These are phyloP conservation scores for Debaryomyces nepalensis DNA, from an alignment of 1,139 yeast species.

Conservation along the genomic window DNA sequence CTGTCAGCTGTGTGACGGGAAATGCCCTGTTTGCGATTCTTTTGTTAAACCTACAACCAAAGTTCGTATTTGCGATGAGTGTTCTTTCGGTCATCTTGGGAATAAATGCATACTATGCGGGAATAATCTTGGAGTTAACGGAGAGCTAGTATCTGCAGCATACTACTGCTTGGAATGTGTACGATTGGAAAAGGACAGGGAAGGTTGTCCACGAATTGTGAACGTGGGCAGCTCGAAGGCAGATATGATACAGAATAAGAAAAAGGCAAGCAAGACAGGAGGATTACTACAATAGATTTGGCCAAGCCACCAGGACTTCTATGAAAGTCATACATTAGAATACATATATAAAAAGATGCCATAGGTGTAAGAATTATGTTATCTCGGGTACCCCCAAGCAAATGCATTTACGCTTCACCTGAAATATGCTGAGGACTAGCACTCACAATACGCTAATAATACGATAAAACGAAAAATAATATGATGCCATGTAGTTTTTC, in stretches of 20 bases:
- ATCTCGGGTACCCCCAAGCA: not conserved
- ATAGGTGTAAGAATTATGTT: slow-evolving; percentile 1
- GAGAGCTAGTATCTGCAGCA: slow-evolving; percentile 58
- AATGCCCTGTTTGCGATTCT: slow-evolving; percentile 91
- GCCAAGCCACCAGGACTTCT: not conserved
- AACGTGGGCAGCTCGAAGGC: slow-evolving; percentile 78
- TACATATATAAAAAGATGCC: not conserved
- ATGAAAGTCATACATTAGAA: not conserved
- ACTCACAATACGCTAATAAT: not conserved
- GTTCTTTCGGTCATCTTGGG: slow-evolving; percentile 71
- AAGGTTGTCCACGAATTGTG: slow-evolving; percentile 88
- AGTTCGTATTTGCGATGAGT: slow-evolving; percentile 83
- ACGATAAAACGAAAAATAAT: no score
- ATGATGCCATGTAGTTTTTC: no score
- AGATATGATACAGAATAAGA: slow-evolving; percentile 68
- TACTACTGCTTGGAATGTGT: slow-evolving; percentile 90
- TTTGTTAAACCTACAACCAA: slow-evolving; percentile 74
- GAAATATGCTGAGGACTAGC: not conserved
- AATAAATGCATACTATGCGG: slow-evolving; percentile 81
- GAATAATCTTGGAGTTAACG: slow-evolving; percentile 46
- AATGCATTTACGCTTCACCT: not conserved
- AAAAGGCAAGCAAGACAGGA: slow-evolving; percentile 13
- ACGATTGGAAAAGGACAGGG: slow-evolving; percentile 75
- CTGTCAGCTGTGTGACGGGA: slow-evolving; percentile 88
- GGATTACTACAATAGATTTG: slow-evolving; percentile 1